Evolutionary conservation across 2,329 filamentous ascomycete genomes (phyloP).

Genomic region (Claviceps humidiphila): DNA sequence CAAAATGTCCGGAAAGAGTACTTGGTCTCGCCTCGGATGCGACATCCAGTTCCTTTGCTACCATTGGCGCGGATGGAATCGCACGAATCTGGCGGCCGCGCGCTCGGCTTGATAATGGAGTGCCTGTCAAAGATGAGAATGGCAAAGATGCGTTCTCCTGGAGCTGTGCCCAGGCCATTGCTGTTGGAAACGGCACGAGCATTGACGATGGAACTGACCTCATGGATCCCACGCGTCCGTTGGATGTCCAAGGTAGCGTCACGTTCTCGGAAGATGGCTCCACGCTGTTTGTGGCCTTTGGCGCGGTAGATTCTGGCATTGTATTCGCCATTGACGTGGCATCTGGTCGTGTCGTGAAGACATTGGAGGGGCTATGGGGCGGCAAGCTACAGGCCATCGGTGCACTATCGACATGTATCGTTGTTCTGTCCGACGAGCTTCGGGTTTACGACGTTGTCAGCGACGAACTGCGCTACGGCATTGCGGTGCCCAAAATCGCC

Average conservation of each 20-base stretch:
- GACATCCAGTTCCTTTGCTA: conserved; percentile 59
- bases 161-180: conserved; percentile 51
- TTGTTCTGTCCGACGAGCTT: conserved; percentile 61
- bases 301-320: conserved; percentile 40
- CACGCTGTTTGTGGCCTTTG: conserved; percentile 57
- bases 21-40: conserved; percentile 64
- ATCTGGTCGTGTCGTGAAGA: conserved; percentile 52
- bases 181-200: conserved; percentile 37
- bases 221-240: conserved; percentile 13
- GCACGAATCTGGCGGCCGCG: conserved; percentile 75
- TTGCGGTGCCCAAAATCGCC: conserved; percentile 37
- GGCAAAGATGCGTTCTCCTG: conserved; percentile 56
- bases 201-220: conserved; percentile 23
- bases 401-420: conserved; percentile 59
- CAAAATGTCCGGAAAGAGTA: conserved; percentile 42
- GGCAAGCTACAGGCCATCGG: conserved; percentile 53
- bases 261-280: conserved; percentile 78
- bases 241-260: conserved; percentile 46
- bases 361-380: conserved; percentile 53
- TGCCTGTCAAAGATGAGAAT: conserved; percentile 45
- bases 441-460: conserved; percentile 75
- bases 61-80: conserved; percentile 66
- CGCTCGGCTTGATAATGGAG: conserved; percentile 53
- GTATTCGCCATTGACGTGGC: conserved; percentile 66
- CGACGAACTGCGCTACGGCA: conserved; percentile 57